Evolutionary conservation across 1,284 basidiomycete species (phyloP).

Genomic region (Fistulinella cinereoalba): DNA sequence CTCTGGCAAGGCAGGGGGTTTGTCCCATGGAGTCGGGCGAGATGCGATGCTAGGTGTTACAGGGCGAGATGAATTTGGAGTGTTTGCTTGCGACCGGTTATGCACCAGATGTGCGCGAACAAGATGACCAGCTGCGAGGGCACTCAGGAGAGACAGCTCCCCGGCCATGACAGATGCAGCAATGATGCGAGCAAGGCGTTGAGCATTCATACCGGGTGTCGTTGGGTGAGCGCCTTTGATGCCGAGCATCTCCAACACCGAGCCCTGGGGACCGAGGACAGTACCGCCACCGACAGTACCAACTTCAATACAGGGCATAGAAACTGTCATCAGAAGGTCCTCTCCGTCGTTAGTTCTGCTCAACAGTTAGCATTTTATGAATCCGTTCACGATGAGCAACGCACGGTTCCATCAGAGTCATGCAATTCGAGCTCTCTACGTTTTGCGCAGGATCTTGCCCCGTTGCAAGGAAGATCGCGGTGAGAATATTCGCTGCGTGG

Average conservation of each 20-base stretch:
- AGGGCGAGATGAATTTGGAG: constrained; percentile 61
- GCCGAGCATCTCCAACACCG: constrained; percentile 92
- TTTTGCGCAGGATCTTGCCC: constrained; percentile 99
- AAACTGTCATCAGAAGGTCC: constrained; percentile 88
- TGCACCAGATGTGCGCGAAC: constrained; percentile 88
- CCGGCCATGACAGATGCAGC: constrained; percentile 93
- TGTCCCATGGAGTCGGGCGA: constrained; percentile 20
- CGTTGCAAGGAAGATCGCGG: constrained; percentile 93
- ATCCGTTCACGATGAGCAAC: constrained; percentile 35
- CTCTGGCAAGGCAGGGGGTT: constrained; percentile 9
- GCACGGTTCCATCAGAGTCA: constrained; percentile 97
- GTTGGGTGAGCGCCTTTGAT: constrained; percentile 83
- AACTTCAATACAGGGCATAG: constrained; percentile 96
- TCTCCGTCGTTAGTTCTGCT: constrained; percentile 80
- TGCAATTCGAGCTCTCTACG: constrained; percentile 97
- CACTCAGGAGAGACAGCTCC: constrained; percentile 84
- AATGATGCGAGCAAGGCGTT: constrained; percentile 83
- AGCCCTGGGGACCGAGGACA: constrained; percentile 81
- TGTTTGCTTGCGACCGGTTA: constrained; percentile 70
- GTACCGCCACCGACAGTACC: constrained; percentile 97
- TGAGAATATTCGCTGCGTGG: constrained; percentile 97
- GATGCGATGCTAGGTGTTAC: constrained; percentile 51
- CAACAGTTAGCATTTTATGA: constrained; percentile 10
- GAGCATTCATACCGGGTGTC: constrained; percentile 83
- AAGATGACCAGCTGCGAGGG: constrained; percentile 89